Evolutionary conservation across 331 rosid genomes (phyloP), one percentile per base, ranked within the genome.

Genomic region (Dryas integrifolia): DNA sequence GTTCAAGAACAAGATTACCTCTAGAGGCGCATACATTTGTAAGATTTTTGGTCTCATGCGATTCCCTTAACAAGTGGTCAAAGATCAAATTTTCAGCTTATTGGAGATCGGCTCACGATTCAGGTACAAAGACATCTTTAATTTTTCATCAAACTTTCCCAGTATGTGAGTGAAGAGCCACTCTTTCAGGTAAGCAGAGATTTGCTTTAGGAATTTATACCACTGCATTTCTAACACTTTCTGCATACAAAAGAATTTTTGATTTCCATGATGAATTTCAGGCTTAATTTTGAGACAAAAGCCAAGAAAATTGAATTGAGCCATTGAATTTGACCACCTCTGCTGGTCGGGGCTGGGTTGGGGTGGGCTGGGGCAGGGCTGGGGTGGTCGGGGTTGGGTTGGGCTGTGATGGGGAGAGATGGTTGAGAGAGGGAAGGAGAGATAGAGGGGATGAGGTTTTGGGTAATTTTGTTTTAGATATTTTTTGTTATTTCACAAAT

Each of bases 301-400:
- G 14, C 39, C 60, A 7, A 79, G 48, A 14, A 76, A 65, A 44
- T 70, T 82, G 76, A 60, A 65, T 13, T 79, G 86, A 39, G 78
- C 53, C 72, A 70, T 70, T 0, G 7, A 7, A 58, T 81, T 72
- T 14, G 86, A 85, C 82, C 84, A 79, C 53, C 64, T 82, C 74
- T 12, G 9, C 66, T 18, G 18, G 18, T 18, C 21, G 21, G 21
- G 21, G 21, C 21, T 18, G 21, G 21, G 21, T 0, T 18, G 21
- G 21, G 21, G 21, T 18, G 24, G 24, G 24, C 24, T 21, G 24
- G 24, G 1, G 24, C 24, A 1, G 1, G 24, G 24, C 1, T 21
- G 1, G 24, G 24, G 24, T 21, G 24, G 24, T 21, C 24, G 24
- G 24, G 24, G 24, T 0, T 21, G 24, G 24, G 24, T 21, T 0